Conservation (phyloP, 2,329 filamentous ascomycete species). For the Pestalotiopsis sp. region DNA sequence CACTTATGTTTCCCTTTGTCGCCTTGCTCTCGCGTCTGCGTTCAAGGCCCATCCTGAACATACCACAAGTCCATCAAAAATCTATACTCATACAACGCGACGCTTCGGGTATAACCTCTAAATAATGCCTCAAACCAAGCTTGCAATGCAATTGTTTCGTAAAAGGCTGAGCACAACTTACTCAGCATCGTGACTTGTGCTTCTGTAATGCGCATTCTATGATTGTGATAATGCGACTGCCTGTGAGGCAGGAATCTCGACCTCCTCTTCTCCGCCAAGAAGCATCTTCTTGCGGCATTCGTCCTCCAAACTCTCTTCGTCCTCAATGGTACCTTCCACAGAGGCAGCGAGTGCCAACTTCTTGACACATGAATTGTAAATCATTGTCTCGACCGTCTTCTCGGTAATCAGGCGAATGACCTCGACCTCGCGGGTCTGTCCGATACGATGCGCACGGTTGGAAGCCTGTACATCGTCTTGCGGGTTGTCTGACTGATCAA, state of each 20-base stretch:
- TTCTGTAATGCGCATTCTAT: background rate
- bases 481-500: conserved; percentile 96
- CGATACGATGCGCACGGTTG: conserved; percentile 93
- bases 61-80: background rate
- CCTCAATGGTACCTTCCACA: conserved; percentile 59
- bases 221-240: conserved; percentile 1
- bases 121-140: background rate
- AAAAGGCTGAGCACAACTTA: background rate
- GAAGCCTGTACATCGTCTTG: conserved; percentile 98
- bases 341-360: conserved; percentile 81
- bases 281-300: conserved; percentile 34
- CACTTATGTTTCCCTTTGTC: no score
- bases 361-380: conserved; percentile 86
- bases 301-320: conserved; percentile 38
- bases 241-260: conserved; percentile 11
- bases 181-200: background rate
- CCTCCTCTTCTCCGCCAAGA: conserved; percentile 22
- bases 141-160: background rate
- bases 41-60: no score
- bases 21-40: no score
- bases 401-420: conserved; percentile 82
- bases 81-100: background rate
- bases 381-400: conserved; percentile 89
- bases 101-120: background rate
- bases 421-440: conserved; percentile 88